Conservation (phyloP, 2,329 filamentous ascomycete genomes). For the Aureobasidium vineae region DNA sequence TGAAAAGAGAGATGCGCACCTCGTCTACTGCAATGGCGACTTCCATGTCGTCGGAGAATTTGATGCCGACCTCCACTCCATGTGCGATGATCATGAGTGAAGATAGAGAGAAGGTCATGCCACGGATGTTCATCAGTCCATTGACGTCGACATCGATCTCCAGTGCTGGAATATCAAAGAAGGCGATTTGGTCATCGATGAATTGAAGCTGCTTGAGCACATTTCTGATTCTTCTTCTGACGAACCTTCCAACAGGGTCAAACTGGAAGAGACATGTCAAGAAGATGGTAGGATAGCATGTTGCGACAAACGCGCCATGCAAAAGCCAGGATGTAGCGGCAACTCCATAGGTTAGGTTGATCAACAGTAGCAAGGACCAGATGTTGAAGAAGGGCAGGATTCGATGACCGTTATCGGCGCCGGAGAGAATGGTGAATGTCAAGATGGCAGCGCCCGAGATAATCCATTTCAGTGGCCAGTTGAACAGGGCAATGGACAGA, state of each 20-base stretch:
- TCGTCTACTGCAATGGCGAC: slow-evolving; percentile 53
- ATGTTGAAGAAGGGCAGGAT: slow-evolving; percentile 48
- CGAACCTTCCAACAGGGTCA: slow-evolving; percentile 40
- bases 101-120: slow-evolving; percentile 52
- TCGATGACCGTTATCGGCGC: slow-evolving; percentile 39
- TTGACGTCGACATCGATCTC: slow-evolving; percentile 56
- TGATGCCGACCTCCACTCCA: slow-evolving; percentile 55
- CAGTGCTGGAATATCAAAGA: slow-evolving; percentile 52
- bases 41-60: slow-evolving; percentile 54
- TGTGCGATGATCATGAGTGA: slow-evolving; percentile 52
- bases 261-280: slow-evolving; percentile 52
- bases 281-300: slow-evolving; percentile 46
- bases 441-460: slow-evolving; percentile 46
- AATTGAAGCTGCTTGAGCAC: slow-evolving; percentile 49
- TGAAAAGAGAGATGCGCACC: slow-evolving; percentile 50
- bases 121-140: slow-evolving; percentile 54
- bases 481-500: slow-evolving; percentile 30
- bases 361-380: slow-evolving; percentile 48
- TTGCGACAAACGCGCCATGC: slow-evolving; percentile 44
- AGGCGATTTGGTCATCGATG: slow-evolving; percentile 52
- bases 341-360: slow-evolving; percentile 51
- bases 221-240: slow-evolving; percentile 40
- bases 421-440: slow-evolving; percentile 40
- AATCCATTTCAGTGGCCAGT: slow-evolving; percentile 42
- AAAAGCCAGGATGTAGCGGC: slow-evolving; percentile 55